A percentile compares a stretch with the other conserved stretches of the same genome.
Conservation (phyloP, 805 yeast genomes). For the Candida succiphila region DNA sequence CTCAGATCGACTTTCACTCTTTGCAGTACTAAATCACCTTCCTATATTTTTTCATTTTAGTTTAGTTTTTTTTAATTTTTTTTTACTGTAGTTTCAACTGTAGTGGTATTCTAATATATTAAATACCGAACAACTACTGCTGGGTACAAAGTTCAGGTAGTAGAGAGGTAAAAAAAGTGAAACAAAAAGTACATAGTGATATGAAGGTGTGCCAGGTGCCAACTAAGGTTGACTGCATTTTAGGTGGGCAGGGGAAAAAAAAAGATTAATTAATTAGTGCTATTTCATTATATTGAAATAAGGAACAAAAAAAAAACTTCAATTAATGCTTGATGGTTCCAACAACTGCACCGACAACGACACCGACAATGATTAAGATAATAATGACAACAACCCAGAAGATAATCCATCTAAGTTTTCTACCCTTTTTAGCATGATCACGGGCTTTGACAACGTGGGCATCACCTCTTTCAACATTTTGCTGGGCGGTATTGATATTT, state of each 20-base stretch:
- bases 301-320: neutral
- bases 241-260: no score
- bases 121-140: neutral
- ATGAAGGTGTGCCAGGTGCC: no score
- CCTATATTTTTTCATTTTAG: conserved; percentile 8
- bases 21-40: conserved; percentile 18
- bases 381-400: conserved; percentile 51
- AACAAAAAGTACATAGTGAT: neutral
- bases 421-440: conserved; percentile 76
- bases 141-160: no score
- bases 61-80: neutral
- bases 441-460: conserved; percentile 91
- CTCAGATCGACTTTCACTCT: conserved; percentile 10
- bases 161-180: no score
- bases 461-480: conserved; percentile 87
- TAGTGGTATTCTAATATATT: neutral
- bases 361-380: conserved; percentile 54
- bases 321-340: conserved; percentile 10
- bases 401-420: conserved; percentile 88
- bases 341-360: conserved; percentile 52
- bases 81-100: no score
- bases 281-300: neutral
- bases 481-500: conserved; percentile 74
- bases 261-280: no score
- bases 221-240: no score